These are phyloP conservation scores for Apiotrichum akiyoshidainum DNA, from an alignment of 1,284 basidiomycete species.

Conservation along the genomic window DNA sequence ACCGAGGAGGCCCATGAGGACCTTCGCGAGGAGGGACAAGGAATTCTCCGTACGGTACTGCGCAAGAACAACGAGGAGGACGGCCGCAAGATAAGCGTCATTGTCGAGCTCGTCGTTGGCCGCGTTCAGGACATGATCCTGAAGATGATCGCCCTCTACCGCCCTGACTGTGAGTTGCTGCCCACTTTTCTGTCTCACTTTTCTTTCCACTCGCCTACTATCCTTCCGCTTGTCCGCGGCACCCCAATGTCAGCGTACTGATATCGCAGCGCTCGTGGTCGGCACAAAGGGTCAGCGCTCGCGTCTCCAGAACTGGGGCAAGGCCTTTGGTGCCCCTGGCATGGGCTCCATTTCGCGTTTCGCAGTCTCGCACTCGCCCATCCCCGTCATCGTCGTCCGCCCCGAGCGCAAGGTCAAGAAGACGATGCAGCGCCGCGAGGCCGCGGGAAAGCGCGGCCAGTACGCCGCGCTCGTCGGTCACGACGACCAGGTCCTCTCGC, in stretches of 20 bases:
- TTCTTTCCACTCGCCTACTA: too few relatives aligned
- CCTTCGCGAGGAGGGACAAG: slow-evolving; percentile 80
- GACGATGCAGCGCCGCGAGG: slow-evolving; percentile 72
- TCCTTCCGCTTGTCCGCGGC: not conserved
- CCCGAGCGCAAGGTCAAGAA: slow-evolving; percentile 84
- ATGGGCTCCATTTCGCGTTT: slow-evolving; percentile 60
- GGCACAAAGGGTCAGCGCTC: slow-evolving; percentile 76
- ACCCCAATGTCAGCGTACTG: not conserved
- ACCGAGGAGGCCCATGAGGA: slow-evolving; percentile 61
- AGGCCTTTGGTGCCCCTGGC: slow-evolving; percentile 57
- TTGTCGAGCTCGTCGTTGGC: slow-evolving; percentile 91
- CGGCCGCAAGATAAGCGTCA: slow-evolving; percentile 81
- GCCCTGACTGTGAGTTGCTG: slow-evolving; percentile 67
- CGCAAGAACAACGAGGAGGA: slow-evolving; percentile 77
- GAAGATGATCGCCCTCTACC: slow-evolving; percentile 88
- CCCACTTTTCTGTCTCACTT: too few relatives aligned
- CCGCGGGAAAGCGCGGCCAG: slow-evolving; percentile 76
- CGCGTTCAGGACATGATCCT: slow-evolving; percentile 83
- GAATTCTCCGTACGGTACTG: slow-evolving; percentile 75
- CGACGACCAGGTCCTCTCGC: slow-evolving; percentile 37
- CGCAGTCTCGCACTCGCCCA: slow-evolving; percentile 81
- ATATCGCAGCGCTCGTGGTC: slow-evolving; percentile 66
- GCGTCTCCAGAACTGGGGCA: slow-evolving; percentile 60
- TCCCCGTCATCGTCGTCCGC: slow-evolving; percentile 84
- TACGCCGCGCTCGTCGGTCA: slow-evolving; percentile 55